Conservation (phyloP, 306 rosid species). For the Cotoneaster glaucophyllus region DNA sequence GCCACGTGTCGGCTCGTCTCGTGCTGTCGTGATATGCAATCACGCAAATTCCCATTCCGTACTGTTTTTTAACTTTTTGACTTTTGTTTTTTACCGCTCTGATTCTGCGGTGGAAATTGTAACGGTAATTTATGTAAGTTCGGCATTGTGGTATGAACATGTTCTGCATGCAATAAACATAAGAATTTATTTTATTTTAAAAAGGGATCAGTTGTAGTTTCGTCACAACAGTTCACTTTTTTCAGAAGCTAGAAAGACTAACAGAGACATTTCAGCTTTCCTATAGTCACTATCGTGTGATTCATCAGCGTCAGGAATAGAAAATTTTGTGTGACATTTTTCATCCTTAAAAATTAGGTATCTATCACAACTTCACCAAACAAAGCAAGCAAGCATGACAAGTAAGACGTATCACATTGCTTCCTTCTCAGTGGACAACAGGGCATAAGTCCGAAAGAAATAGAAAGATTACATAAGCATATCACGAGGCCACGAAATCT, state of each 20-base stretch:
- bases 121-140: neutral
- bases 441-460: too few relatives aligned
- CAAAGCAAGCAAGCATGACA: neutral
- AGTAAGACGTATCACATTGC: neutral
- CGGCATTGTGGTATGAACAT: neutral
- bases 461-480: too few relatives aligned
- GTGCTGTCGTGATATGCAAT: neutral
- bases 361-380: neutral
- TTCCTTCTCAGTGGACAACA: too few relatives aligned
- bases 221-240: rapidly evolving
- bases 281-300: rapidly evolving
- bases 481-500: too few relatives aligned
- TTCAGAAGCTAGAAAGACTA: rapidly evolving
- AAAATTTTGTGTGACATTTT: neutral
- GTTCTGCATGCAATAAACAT: neutral
- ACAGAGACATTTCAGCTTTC: rapidly evolving
- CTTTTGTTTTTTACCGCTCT: neutral
- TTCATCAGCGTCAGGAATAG: rapidly evolving
- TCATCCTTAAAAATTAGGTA: neutral
- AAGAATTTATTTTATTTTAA: neutral
- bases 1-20: neutral
- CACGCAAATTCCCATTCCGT: neutral
- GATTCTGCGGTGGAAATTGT: neutral
- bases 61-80: neutral
- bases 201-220: too few relatives aligned